Base-by-base conservation (phyloP, 2,329 filamentous ascomycete genomes). In the Bimuria novae-zelandiae region DNA sequence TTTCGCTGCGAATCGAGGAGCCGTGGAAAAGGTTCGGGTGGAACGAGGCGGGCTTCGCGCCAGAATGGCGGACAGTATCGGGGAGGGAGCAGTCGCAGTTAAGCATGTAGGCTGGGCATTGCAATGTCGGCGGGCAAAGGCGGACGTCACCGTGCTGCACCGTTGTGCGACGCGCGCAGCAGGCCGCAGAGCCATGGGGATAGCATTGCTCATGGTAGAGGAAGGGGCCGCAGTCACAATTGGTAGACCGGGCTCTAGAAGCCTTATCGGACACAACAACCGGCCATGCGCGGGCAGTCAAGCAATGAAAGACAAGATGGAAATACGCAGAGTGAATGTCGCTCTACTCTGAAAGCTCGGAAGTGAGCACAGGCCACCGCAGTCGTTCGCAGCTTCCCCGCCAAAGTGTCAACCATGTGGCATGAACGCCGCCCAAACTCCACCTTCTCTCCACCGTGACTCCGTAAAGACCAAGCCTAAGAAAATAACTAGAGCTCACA, bases 131-230 rank as follows among this genome's bases (percentile, higher is more conserved):
- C 68, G 66, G 49, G 67, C 60, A 22, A 71, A 55, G 16, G 67
- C 63, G 43, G 37, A 49, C 12, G 60, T 59, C 40, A 60, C 56
- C 7, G 50, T 47, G 43, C 49, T 61, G 58, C 60, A 65, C 51
- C 56, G 61, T 21, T 52, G 52, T 21, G 56, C 27, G 23, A 52
- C 32, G 60, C 63, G 59, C 59, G 64, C 29, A 56, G 59, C 49
- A 56, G 68, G 37, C 55, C 72, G 57, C 54, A 72, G 61, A 37
- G 68, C 70, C 67, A 69, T 64, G 11, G 63, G 52, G 35, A 64
- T 57, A 33, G 58, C 64, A 62, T 63, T 62, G 64, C 56, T 67
- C 65, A 68, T 68, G 49, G 58, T 52, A 25, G 40, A 29, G 33
- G 27, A 3, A 8, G 5, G 12, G 39, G 42, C 45, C 45, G 44